Percentiles rank a stretch among this genome's conserved stretches.
These are phyloP conservation scores for Mediolabrus comicus DNA, from an alignment of 108 stramenopile species.

Conservation along the genomic window DNA sequence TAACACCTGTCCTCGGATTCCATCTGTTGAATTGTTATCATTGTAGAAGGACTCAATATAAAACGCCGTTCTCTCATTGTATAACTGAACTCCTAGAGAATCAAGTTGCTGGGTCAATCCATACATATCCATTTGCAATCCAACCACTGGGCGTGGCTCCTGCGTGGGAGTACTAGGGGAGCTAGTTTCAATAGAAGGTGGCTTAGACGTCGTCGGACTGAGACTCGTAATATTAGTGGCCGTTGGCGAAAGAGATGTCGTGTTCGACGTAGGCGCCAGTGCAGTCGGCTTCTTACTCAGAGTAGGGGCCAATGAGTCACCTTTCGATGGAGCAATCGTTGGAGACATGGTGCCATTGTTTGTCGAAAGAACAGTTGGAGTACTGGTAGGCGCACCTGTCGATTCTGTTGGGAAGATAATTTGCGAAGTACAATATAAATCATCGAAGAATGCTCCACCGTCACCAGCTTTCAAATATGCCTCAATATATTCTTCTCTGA, in stretches of 20 bases:
- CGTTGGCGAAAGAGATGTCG: not conserved
- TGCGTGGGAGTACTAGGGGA: not conserved
- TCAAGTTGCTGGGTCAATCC: conserved; percentile 4
- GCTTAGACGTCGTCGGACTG: not conserved
- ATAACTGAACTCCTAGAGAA: not conserved
- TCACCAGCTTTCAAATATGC: conserved; percentile 3
- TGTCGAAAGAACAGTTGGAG: not conserved
- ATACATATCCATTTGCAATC: conserved; percentile 20
- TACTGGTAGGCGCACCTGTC: not conserved
- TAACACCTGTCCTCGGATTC: conserved; percentile 9
- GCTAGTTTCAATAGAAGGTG: not conserved
- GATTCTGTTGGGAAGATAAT: conserved; percentile 5
- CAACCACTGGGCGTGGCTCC: not conserved
- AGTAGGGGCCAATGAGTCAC: not conserved
- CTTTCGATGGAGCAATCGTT: not conserved
- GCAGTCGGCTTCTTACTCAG: not conserved
- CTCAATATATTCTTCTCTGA: conserved; percentile 13
- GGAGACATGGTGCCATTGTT: not conserved
- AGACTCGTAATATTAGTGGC: not conserved
- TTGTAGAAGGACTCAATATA: conserved; percentile 28
- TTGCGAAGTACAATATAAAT: conserved; percentile 19
- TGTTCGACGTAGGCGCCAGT: not conserved
- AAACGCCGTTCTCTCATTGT: conserved; percentile 13
- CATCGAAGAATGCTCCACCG: conserved; percentile 6
- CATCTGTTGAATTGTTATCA: not conserved